These are phyloP conservation scores for Scytalidium sp. DNA, from an alignment of 2,329 filamentous ascomycete genomes.

Conservation along the genomic window DNA sequence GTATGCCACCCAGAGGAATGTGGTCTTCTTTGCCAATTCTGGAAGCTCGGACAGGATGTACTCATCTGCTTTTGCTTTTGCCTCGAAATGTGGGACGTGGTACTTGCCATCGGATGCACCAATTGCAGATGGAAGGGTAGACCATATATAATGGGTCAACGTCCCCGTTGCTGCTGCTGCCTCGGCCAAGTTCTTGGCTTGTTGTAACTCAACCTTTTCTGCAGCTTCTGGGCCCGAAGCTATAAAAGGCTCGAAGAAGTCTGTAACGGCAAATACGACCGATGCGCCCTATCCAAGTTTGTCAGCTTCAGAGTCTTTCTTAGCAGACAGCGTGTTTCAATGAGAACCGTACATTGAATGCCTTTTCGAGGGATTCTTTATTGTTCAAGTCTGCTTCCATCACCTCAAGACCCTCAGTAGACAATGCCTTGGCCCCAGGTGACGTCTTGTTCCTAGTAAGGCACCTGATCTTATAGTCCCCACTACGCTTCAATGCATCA, in stretches of 20 bases:
- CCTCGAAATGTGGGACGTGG: conserved; percentile 30
- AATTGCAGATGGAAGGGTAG: conserved; percentile 34
- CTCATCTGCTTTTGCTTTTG: conserved; percentile 30
- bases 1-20: conserved; percentile 5
- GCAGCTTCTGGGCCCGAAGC: conserved; percentile 28
- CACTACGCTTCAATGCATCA: conserved; percentile 34
- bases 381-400: conserved; percentile 41
- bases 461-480: conserved; percentile 38
- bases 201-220: conserved; percentile 36
- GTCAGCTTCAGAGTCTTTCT: background rate
- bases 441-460: conserved; percentile 42
- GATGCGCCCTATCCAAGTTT: conserved; percentile 32
- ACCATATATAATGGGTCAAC: conserved; percentile 41
- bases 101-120: conserved; percentile 34
- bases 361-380: conserved; percentile 32
- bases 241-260: conserved; percentile 52
- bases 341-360: conserved; percentile 29
- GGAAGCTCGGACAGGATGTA: conserved; percentile 24
- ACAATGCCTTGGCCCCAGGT: conserved; percentile 35
- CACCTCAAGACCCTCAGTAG: conserved; percentile 37
- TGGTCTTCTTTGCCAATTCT: conserved; percentile 4
- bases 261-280: conserved; percentile 52
- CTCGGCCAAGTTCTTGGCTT: conserved; percentile 41
- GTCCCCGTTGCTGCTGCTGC: conserved; percentile 37
- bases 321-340: background rate